Evolutionary conservation across 2,329 filamentous ascomycete species (phyloP).

Genomic region (Phaeosphaeria sp.): DNA sequence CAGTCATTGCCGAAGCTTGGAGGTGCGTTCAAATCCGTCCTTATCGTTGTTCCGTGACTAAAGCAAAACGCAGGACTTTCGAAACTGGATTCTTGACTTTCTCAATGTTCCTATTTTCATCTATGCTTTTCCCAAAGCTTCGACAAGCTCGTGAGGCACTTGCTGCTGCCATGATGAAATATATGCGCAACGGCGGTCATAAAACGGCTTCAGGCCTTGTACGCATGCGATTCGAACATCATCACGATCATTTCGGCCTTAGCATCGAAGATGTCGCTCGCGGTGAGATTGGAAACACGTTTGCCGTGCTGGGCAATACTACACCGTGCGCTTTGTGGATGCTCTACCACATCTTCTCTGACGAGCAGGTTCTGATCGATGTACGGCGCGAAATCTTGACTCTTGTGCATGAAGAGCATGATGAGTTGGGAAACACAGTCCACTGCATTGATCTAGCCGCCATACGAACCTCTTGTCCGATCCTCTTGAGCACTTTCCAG

Average conservation of each 20-base stretch:
- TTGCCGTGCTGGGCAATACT: conserved; percentile 1
- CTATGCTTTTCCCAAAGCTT: conserved; percentile 2
- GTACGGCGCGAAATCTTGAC: neutral
- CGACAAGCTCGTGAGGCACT: conserved; percentile 2
- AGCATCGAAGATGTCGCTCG: conserved; percentile 2
- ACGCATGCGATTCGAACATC: conserved; percentile 4
- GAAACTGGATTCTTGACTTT: conserved; percentile 14
- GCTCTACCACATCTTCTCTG: conserved; percentile 1
- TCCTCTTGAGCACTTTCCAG: conserved; percentile 49
- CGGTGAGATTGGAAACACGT: conserved; percentile 4
- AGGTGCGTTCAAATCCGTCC: conserved; percentile 9
- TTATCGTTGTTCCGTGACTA: conserved; percentile 11
- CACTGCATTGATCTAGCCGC: conserved; percentile 1
- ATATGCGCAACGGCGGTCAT: conserved; percentile 4
- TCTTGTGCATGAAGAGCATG: conserved; percentile 1
- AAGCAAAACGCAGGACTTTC: conserved; percentile 29
- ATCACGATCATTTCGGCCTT: conserved; percentile 5
- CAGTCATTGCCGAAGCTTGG: conserved; percentile 24
- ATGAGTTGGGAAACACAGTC: neutral
- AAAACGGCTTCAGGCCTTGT: conserved; percentile 1
- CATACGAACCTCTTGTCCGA: conserved; percentile 36
- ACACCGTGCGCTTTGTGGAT: conserved; percentile 1
- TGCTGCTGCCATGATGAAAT: conserved; percentile 3
- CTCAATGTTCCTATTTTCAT: neutral
- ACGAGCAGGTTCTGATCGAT: neutral